Percentiles rank a stretch among this genome's conserved stretches.
phyloP scores from a whole-genome alignment of 1,284 basidiomycete genomes.

The Pascua sp. region DNA sequence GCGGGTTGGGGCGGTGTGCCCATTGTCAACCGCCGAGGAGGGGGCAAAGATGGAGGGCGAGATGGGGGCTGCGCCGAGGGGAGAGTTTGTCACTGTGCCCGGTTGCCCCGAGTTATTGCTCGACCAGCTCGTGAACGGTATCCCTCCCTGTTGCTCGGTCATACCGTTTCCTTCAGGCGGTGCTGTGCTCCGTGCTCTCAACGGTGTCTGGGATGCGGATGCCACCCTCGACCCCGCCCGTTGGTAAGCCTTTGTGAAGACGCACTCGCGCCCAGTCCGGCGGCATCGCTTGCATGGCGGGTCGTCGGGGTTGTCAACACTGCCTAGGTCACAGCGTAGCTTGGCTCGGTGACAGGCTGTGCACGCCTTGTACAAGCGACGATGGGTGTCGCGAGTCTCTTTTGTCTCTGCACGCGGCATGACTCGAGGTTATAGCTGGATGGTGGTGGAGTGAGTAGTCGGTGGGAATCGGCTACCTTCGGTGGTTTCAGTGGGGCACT shows the following conservation, averaged over 20 bases:
- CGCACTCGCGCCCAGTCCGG: constrained; percentile 19
- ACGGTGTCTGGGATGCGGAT: background rate
- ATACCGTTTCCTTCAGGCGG: background rate
- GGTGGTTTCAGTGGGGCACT: no score
- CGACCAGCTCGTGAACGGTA: no score
- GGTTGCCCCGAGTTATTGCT: no score
- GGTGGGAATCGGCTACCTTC: no score
- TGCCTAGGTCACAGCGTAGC: constrained; percentile 12
- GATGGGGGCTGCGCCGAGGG: no score
- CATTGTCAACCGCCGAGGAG: no score
- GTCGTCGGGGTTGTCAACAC: constrained; percentile 4
- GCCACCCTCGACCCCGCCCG: background rate
- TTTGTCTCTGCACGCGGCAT: no score
- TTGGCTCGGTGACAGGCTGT: constrained; percentile 5
- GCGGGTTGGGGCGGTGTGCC: no score
- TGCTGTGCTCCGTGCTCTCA: background rate
- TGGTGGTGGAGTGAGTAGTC: no score
- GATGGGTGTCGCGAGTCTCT: background rate
- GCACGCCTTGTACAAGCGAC: constrained; percentile 4
- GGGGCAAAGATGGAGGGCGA: no score
- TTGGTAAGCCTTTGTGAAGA: constrained; percentile 12
- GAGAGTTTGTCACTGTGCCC: no score
- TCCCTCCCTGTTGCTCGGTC: background rate
- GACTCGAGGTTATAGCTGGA: no score
- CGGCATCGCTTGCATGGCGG: constrained; percentile 19